These are phyloP conservation scores for Candida freyschussii DNA, from an alignment of 1,139 yeast species.

Conservation along the genomic window DNA sequence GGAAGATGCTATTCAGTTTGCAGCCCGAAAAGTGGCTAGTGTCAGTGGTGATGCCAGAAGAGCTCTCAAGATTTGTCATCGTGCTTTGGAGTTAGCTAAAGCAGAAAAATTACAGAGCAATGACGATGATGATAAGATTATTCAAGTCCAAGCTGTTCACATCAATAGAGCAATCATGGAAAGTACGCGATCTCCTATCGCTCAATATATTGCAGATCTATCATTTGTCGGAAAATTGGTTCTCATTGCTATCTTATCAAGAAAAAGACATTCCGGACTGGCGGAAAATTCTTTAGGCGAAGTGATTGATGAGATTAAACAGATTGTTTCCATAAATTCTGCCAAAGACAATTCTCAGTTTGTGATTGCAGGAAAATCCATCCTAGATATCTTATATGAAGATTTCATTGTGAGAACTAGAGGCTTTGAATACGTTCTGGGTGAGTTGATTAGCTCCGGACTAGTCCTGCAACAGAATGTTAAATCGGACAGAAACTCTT, in stretches of 20 bases:
- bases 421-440: constrained; percentile 49
- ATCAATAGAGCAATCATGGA: constrained; percentile 77
- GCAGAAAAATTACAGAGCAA: constrained; percentile 23
- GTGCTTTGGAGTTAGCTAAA: constrained; percentile 87
- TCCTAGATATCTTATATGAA: constrained; percentile 23
- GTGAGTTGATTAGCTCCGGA: constrained; percentile 76
- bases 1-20: constrained; percentile 82
- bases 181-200: constrained; percentile 69
- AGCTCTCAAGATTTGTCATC: constrained; percentile 79
- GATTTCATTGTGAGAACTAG: constrained; percentile 33
- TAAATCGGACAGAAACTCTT: constrained; percentile 61
- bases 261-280: constrained; percentile 63
- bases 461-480: constrained; percentile 57
- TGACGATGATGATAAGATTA: constrained; percentile 28
- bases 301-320: constrained; percentile 69
- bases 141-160: constrained; percentile 62
- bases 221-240: constrained; percentile 71
- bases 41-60: constrained; percentile 97
- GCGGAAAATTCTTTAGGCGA: constrained; percentile 75
- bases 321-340: constrained; percentile 36
- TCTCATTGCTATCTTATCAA: constrained; percentile 58
- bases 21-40: constrained; percentile 90
- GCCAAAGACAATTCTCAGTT: constrained; percentile 24
- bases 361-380: constrained; percentile 26
- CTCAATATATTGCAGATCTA: constrained; percentile 52